phyloP scores from a whole-genome alignment of 225 moss, liverwort and hornwort genomes.

The Sphagnum contortum region DNA sequence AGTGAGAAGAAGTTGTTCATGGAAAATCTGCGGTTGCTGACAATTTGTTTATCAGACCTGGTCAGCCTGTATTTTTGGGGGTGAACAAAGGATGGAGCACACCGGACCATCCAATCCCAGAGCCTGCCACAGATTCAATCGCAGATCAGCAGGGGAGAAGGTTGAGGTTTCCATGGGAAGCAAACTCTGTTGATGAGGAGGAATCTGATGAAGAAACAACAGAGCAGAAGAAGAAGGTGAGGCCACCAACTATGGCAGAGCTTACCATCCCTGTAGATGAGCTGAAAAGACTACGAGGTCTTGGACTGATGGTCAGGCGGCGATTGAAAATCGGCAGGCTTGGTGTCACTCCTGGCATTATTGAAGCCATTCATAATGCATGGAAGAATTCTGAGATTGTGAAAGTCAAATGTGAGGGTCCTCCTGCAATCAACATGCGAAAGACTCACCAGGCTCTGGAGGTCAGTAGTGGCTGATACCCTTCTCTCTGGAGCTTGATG shows the following conservation, averaged over 20 bases:
- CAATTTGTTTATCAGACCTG: conserved; percentile 23
- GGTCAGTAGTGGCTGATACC: conserved; percentile 28
- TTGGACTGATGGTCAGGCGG: conserved; percentile 68
- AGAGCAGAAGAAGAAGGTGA: conserved; percentile 55
- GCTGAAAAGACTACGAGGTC: conserved; percentile 70
- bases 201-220: conserved; percentile 10
- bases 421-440: conserved; percentile 78
- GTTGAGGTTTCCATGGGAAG: conserved; percentile 84
- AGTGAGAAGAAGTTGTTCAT: no score
- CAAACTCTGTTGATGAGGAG: conserved; percentile 24
- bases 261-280: conserved; percentile 90
- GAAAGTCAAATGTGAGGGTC: conserved; percentile 79
- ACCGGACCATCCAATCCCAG: conserved; percentile 64
- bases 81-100: conserved; percentile 52
- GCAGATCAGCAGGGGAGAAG: conserved; percentile 12
- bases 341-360: conserved; percentile 80
- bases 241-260: conserved; percentile 85
- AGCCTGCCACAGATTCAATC: conserved; percentile 29
- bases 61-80: conserved; percentile 43
- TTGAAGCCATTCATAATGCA: conserved; percentile 78
- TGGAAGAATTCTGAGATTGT: conserved; percentile 82
- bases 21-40: neutral
- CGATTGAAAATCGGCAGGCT: conserved; percentile 75
- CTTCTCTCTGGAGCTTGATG: no score
- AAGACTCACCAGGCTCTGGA: conserved; percentile 76